phyloP scores from a whole-genome alignment of 495 filamentous ascomycete genomes.

The Hypoxylon fuscum region DNA sequence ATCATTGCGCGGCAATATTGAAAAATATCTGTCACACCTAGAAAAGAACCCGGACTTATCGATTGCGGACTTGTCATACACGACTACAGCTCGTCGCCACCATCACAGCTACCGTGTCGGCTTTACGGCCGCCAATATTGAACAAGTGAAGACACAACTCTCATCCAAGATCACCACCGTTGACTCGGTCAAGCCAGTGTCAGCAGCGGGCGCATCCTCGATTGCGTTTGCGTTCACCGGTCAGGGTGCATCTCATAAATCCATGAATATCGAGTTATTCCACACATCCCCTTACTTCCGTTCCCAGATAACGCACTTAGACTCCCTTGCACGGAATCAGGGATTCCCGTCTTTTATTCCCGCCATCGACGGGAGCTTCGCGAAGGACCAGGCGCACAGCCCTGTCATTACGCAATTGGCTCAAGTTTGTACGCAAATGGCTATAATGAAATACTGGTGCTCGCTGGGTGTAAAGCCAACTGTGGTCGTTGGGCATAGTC shows the following conservation, averaged over 20 bases:
- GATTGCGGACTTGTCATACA: constrained; percentile 64
- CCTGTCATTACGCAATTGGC: constrained; percentile 72
- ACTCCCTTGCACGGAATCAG: constrained; percentile 65
- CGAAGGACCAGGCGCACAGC: constrained; percentile 54
- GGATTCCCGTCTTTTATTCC: constrained; percentile 65
- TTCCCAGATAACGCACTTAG: constrained; percentile 64
- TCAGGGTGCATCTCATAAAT: constrained; percentile 59
- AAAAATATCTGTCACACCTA: constrained; percentile 46
- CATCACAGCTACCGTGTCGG: constrained; percentile 67
- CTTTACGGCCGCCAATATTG: constrained; percentile 53
- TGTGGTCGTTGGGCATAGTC: constrained; percentile 77
- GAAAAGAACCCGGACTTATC: constrained; percentile 49
- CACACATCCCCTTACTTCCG: constrained; percentile 64
- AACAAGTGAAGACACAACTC: constrained; percentile 24
- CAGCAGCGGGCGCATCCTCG: constrained; percentile 6
- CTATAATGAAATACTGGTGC: constrained; percentile 72
- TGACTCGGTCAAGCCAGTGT: constrained; percentile 54
- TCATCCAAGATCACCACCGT: no score
- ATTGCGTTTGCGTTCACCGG: constrained; percentile 15
- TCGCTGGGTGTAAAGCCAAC: constrained; percentile 70
- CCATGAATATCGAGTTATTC: constrained; percentile 68
- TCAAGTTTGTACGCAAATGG: constrained; percentile 75
- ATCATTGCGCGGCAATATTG: constrained; percentile 41
- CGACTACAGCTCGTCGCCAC: constrained; percentile 72
- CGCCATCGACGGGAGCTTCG: constrained; percentile 57